A percentile compares a stretch with the other conserved stretches of the same genome.
These are phyloP conservation scores for Mycosphaerella sp. DNA, from an alignment of 2,329 filamentous ascomycete species.

Conservation along the genomic window DNA sequence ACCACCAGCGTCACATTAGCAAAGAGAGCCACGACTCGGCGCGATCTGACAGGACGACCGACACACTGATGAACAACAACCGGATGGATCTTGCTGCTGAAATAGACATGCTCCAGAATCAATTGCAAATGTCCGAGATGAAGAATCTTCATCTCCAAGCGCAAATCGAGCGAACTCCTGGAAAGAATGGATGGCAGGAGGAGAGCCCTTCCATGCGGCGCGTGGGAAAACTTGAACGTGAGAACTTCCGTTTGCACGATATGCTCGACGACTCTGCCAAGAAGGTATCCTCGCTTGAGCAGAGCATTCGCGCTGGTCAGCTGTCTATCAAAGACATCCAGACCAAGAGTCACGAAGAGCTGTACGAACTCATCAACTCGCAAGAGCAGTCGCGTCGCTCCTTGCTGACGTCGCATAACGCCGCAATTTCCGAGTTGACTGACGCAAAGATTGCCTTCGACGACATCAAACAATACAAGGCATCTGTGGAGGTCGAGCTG, in stretches of 20 bases:
- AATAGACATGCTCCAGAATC: slow-evolving; percentile 86
- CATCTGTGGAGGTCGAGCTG: slow-evolving; percentile 75
- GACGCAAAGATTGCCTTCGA: slow-evolving; percentile 85
- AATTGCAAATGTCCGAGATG: slow-evolving; percentile 90
- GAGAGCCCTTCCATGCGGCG: slow-evolving; percentile 73
- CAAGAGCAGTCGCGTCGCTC: slow-evolving; percentile 84
- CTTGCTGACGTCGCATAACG: slow-evolving; percentile 76
- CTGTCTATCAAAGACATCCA: slow-evolving; percentile 86
- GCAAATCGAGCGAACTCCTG: slow-evolving; percentile 66
- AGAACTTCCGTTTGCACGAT: slow-evolving; percentile 84
- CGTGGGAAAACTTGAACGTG: slow-evolving; percentile 85
- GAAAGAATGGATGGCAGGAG: slow-evolving; percentile 55
- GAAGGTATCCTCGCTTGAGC: slow-evolving; percentile 85
- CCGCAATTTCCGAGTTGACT: slow-evolving; percentile 73
- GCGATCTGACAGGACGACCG: slow-evolving; percentile 76
- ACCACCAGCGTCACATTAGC: slow-evolving; percentile 58
- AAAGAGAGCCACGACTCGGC: slow-evolving; percentile 67
- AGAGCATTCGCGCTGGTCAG: slow-evolving; percentile 78
- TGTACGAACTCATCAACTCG: slow-evolving; percentile 84
- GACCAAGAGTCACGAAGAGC: slow-evolving; percentile 86
- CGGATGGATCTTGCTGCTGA: slow-evolving; percentile 87
- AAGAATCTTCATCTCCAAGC: slow-evolving; percentile 87
- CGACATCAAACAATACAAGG: slow-evolving; percentile 73
- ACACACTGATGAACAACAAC: slow-evolving; percentile 76
- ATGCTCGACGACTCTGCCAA: slow-evolving; percentile 90